Percentiles rank a stretch among this genome's conserved stretches.
Conservation (phyloP, 805 yeast genomes). For the Candida peoriensis region DNA sequence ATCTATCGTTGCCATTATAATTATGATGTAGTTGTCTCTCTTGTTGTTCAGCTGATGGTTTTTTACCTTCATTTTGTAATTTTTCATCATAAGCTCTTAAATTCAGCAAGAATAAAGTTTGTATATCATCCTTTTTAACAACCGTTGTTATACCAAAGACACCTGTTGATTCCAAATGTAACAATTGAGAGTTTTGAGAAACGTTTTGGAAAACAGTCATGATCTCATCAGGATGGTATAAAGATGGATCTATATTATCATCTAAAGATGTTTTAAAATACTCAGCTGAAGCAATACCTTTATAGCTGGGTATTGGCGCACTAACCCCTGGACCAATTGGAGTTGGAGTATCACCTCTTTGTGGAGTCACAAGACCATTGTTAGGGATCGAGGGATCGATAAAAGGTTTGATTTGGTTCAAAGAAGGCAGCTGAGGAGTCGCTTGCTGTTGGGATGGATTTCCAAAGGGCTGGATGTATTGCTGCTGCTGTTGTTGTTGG, state of each 20-base stretch:
- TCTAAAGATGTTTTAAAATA: background rate
- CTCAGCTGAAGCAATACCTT: background rate
- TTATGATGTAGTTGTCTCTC: no score
- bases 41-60: slow-evolving; percentile 3
- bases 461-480: no score
- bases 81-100: slow-evolving; percentile 8
- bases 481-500: background rate
- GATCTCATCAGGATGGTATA: slow-evolving; percentile 12
- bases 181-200: slow-evolving; percentile 11
- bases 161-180: slow-evolving; percentile 16
- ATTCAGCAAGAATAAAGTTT: slow-evolving; percentile 12
- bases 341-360: background rate
- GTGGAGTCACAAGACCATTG: no score
- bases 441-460: background rate
- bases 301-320: background rate
- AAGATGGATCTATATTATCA: slow-evolving; percentile 15
- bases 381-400: no score
- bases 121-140: slow-evolving; percentile 17
- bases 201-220: slow-evolving; percentile 11
- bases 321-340: background rate
- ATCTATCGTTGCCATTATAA: slow-evolving; percentile 8
- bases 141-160: slow-evolving; percentile 15
- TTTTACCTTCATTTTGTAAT: background rate
- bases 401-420: no score
- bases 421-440: background rate